Evolutionary conservation across 2,329 filamentous ascomycete genomes (phyloP).

Genomic region (Stagonosporopsis tanaceti): DNA sequence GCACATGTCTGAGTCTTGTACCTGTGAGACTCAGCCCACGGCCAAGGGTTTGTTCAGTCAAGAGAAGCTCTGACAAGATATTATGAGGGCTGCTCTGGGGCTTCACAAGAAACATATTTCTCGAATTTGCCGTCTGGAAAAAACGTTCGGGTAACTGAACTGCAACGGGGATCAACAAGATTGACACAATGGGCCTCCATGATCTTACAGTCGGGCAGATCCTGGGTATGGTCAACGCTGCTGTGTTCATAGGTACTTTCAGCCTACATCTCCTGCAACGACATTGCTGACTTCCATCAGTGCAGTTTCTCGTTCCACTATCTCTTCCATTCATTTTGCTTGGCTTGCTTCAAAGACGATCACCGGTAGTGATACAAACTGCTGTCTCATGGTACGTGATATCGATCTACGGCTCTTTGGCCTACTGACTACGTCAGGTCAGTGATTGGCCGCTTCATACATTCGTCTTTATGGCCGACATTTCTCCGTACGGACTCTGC

Average conservation of each 20-base stretch:
- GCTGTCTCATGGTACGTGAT: neutral
- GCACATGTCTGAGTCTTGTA: neutral
- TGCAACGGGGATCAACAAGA: neutral
- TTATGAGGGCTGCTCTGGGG: neutral
- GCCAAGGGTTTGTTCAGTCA: neutral
- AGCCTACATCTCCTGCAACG: neutral
- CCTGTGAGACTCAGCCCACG: neutral
- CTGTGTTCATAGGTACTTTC: constrained; percentile 41
- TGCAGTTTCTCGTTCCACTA: neutral
- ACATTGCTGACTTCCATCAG: neutral
- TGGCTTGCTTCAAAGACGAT: neutral
- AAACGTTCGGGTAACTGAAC: neutral
- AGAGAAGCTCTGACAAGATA: neutral
- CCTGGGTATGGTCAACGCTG: constrained; percentile 53
- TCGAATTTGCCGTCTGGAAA: neutral
- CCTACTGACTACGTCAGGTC: constrained; percentile 39
- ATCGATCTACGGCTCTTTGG: constrained; percentile 13
- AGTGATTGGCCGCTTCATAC: constrained; percentile 42
- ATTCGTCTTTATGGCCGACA: constrained; percentile 54
- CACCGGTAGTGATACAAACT: constrained; percentile 11
- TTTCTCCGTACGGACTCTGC: constrained; percentile 53
- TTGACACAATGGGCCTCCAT: constrained; percentile 17
- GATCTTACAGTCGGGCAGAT: constrained; percentile 49
- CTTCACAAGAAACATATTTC: neutral
- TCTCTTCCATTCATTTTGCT: constrained; percentile 3